Evolutionary conservation across 2,329 filamentous ascomycete genomes (phyloP).

Genomic region (Botrytis elliptica): DNA sequence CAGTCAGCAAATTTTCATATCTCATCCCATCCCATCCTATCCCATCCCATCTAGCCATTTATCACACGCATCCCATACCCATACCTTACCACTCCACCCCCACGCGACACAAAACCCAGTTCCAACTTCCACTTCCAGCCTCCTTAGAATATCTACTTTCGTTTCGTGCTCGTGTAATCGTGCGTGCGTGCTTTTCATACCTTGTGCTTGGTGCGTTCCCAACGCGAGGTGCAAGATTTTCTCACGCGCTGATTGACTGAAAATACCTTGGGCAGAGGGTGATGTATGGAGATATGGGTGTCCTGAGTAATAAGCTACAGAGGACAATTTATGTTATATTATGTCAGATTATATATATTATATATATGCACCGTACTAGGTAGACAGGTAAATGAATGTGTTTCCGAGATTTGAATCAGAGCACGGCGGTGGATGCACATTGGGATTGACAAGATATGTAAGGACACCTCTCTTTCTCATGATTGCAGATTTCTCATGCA

Average conservation of each 20-base stretch:
- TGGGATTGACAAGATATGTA: neutral
- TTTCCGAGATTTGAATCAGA: neutral
- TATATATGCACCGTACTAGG: neutral
- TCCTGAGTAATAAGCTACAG: neutral
- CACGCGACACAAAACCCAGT: conserved; percentile 1
- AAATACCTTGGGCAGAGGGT: neutral
- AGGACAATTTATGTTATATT: neutral
- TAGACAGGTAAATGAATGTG: neutral
- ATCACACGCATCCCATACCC: neutral
- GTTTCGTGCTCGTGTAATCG: neutral
- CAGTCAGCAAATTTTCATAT: conserved; percentile 1
- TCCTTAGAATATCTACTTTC: neutral
- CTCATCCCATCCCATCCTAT: neutral
- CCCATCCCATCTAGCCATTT: neutral
- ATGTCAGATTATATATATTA: neutral
- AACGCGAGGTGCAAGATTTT: neutral
- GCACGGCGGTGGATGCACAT: neutral
- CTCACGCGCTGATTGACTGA: neutral
- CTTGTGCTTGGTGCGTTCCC: conserved; percentile 3
- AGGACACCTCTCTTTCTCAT: neutral
- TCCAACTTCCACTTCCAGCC: neutral
- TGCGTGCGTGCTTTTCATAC: neutral
- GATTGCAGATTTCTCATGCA: neutral
- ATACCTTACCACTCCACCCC: neutral
- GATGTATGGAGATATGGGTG: neutral